phyloP scores from a whole-genome alignment of 768 basidiomycete species.

The Hirschioporus abietinus region DNA sequence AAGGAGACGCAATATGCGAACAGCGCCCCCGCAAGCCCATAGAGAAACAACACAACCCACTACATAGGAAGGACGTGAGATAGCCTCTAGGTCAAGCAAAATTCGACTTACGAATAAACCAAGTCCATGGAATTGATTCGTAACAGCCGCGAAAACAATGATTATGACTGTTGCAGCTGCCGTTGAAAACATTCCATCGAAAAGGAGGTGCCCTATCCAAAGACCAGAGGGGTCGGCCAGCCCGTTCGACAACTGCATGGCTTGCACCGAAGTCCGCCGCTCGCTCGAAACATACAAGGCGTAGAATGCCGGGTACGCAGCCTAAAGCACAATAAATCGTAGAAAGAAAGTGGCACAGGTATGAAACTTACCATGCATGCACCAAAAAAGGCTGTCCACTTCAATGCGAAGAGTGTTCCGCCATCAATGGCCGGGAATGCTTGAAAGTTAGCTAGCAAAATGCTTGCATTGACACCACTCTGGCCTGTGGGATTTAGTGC shows the following conservation, averaged over 20 bases:
- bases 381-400: constrained; percentile 73
- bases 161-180: constrained; percentile 59
- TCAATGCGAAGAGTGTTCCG: constrained; percentile 55
- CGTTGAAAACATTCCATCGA: constrained; percentile 58
- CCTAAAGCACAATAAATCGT: constrained; percentile 29
- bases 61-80: constrained; percentile 22
- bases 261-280: constrained; percentile 61
- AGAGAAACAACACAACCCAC: constrained; percentile 70
- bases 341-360: constrained; percentile 1
- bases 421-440: constrained; percentile 51
- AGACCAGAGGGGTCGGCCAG: constrained; percentile 62
- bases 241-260: constrained; percentile 80
- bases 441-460: constrained; percentile 55
- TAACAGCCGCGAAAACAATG: constrained; percentile 51
- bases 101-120: constrained; percentile 51
- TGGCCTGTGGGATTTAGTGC: constrained; percentile 51
- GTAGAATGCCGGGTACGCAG: constrained; percentile 79
- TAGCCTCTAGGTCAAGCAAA: constrained; percentile 6
- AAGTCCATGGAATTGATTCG: constrained; percentile 62
- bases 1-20: constrained; percentile 66
- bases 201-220: constrained; percentile 76
- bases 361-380: constrained; percentile 53
- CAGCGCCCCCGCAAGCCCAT: constrained; percentile 61
- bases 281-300: constrained; percentile 73
- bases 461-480: constrained; percentile 30